These are phyloP conservation scores for Teunomyces pallodes DNA, from an alignment of 805 yeast genomes.

Conservation along the genomic window DNA sequence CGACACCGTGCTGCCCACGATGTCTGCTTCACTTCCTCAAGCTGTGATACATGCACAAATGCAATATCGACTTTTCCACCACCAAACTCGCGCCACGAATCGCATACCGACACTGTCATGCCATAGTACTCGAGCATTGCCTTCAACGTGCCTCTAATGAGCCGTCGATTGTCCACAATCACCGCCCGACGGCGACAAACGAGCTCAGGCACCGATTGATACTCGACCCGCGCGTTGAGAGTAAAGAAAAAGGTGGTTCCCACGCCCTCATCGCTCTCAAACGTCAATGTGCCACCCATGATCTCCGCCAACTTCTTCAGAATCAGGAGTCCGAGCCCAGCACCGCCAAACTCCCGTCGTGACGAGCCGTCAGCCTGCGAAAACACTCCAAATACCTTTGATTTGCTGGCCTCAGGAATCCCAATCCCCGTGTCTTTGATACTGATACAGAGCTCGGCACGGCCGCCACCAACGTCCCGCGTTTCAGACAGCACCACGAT, in stretches of 20 bases:
- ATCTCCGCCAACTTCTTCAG: slow-evolving; percentile 46
- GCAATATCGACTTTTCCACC: slow-evolving; percentile 14
- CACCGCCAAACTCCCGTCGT: slow-evolving; percentile 50
- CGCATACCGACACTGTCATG: slow-evolving; percentile 24
- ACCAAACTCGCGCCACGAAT: slow-evolving; percentile 13
- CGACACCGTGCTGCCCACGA: slow-evolving; percentile 7
- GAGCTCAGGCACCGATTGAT: slow-evolving; percentile 18
- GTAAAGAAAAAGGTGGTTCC: slow-evolving; percentile 47
- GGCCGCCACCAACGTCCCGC: slow-evolving; percentile 21
- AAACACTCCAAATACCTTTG: slow-evolving; percentile 50
- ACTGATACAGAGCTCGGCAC: slow-evolving; percentile 38
- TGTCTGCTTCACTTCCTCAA: too few species aligned
- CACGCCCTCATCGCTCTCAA: slow-evolving; percentile 43
- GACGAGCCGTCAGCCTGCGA: slow-evolving; percentile 58
- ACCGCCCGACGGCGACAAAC: slow-evolving; percentile 17
- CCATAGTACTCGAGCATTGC: slow-evolving; percentile 35
- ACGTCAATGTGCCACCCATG: slow-evolving; percentile 48
- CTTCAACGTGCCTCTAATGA: slow-evolving; percentile 30
- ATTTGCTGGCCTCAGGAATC: slow-evolving; percentile 42
- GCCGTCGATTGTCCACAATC: slow-evolving; percentile 30
- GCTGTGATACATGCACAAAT: slow-evolving; percentile 17
- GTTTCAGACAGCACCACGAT: slow-evolving; percentile 37
- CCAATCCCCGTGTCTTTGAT: slow-evolving; percentile 57
- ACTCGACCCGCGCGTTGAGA: slow-evolving; percentile 28
- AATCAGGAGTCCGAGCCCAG: slow-evolving; percentile 50